A percentile compares a stretch with the other conserved stretches of the same genome.
Conservation (phyloP, 306 rosid genomes). For the Quercus glauca region DNA sequence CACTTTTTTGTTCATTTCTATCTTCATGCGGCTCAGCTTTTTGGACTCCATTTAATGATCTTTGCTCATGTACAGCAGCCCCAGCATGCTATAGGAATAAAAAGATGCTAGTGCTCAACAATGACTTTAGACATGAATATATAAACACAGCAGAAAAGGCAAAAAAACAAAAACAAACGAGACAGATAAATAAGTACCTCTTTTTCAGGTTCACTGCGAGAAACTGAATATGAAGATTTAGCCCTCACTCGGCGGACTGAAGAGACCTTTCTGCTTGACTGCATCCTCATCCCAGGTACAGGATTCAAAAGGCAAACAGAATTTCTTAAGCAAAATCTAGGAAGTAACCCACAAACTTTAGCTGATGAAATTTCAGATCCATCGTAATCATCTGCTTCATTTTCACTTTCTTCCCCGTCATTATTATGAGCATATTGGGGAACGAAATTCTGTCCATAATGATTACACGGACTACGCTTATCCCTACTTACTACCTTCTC, state of each 20-base stretch:
- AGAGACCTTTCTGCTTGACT: conserved; percentile 26
- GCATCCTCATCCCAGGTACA: conserved; percentile 53
- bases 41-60: conserved; percentile 7
- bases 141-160: not conserved
- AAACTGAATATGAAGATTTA: conserved; percentile 36
- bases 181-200: conserved; percentile 35
- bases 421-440: conserved; percentile 31
- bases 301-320: conserved; percentile 46
- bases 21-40: conserved; percentile 2
- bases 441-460: conserved; percentile 28
- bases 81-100: conserved; percentile 38
- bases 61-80: conserved; percentile 33
- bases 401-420: conserved; percentile 42
- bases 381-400: conserved; percentile 39
- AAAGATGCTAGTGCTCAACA: conserved; percentile 19
- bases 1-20: conserved; percentile 8
- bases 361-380: conserved; percentile 29
- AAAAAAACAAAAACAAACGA: not conserved
- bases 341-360: conserved; percentile 52
- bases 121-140: conserved; percentile 6
- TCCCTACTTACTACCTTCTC: conserved; percentile 30
- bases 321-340: conserved; percentile 41
- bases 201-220: conserved; percentile 34
- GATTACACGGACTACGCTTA: conserved; percentile 32
- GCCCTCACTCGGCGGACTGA: conserved; percentile 36